Evolutionary conservation across 2,329 filamentous ascomycete genomes (phyloP), one percentile per base, ranked within the genome.

Genomic region (Pleurostoma richardsiae): DNA sequence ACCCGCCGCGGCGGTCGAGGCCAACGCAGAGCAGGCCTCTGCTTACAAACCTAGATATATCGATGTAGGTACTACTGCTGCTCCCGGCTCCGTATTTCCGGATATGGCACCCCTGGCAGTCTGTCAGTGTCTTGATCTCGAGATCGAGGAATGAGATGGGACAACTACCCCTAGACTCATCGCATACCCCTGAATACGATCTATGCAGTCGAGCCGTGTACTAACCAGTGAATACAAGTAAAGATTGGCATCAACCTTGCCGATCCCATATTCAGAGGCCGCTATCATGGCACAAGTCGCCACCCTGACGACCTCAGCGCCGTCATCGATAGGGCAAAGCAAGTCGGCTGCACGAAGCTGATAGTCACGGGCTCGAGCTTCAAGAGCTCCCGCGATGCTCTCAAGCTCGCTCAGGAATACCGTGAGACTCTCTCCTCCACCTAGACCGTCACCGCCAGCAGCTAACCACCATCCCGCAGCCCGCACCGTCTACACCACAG

Each of bases 221-320:
- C 19, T 19, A 19, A 19, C 2, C 19, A 2, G 19, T 19, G 11
- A 48, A 49, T 10, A 29, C 11, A 39, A 30, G 38, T 47, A 58
- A 52, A 85, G 82, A 85, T 99, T 60, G 94, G 92, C 48, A 96
- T 99, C 74, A 99, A 99, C 66, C 79, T 99, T 46, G 88, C 91
- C 45, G 94, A 99, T 61, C 88, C 88, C 44, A 89, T 96, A 49
- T 99, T 92, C 66, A 80, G 82, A 41, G 94, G 94, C 43, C 69
- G 80, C 39, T 95, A 97, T 62, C 85, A 95, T 61, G 89, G 88
- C 59, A 90, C 84, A 51, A 77, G 88, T 55, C 70, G 73, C 29
- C 90, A 95, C 57, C 79, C 83, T 8, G 76, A 88, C 57, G 89
- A 95, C 61, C 78, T 92, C 11, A 65, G 75, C 29, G 85, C 83